Evolutionary conservation across 1,284 basidiomycete genomes (phyloP).

Genomic region (Phellopilus nigrolimitatus): DNA sequence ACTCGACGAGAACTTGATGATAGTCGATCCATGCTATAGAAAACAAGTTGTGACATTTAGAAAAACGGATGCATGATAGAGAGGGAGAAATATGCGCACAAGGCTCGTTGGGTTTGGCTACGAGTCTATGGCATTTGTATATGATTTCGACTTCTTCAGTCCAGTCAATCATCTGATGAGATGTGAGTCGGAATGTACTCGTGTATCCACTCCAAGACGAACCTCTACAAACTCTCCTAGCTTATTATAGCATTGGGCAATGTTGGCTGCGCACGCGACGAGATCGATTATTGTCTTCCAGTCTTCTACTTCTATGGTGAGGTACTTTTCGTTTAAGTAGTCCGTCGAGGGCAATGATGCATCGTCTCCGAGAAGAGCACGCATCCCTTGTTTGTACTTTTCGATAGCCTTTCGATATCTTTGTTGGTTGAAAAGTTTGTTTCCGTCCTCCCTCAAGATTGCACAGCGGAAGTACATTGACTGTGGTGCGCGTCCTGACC

Average conservation of each 20-base stretch:
- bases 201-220: neutral
- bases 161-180: neutral
- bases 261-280: neutral
- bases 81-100: neutral
- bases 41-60: too few relatives aligned
- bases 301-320: neutral
- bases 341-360: neutral
- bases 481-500: too few relatives aligned
- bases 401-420: neutral
- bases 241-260: slow-evolving; percentile 5
- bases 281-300: neutral
- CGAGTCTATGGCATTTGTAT: neutral
- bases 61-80: too few relatives aligned
- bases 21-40: neutral
- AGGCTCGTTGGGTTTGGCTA: neutral
- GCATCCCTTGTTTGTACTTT: neutral
- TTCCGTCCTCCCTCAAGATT: neutral
- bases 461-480: neutral
- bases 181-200: neutral
- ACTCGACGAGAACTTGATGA: neutral
- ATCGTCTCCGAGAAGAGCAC: neutral
- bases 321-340: neutral
- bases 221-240: neutral
- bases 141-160: neutral
- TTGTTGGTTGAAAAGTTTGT: neutral